Evolutionary conservation across 176 grass and related monocot species (phyloP), one percentile per base, ranked within the genome.

Genomic region (Typha latifolia): DNA sequence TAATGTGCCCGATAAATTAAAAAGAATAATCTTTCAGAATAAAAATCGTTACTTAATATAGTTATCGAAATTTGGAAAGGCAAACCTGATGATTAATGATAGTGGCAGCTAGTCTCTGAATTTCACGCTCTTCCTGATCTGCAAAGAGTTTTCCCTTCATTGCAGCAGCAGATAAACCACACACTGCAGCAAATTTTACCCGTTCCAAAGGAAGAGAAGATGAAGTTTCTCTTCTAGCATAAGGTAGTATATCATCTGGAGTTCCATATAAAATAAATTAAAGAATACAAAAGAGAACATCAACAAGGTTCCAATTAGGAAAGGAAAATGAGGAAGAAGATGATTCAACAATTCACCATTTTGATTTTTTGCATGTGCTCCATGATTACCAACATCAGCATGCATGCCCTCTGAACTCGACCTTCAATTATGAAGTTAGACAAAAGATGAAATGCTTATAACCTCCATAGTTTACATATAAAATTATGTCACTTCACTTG

Each of bases 111-210:
- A 92, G 67, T 78, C 94, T 86, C 76, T 97, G 94, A 61, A 97
- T 89, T 89, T 97, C 94, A 59, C 89, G 89, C 63, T 97, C 89
- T 64, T 97, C 94, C 73, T 97, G 94, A 74, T 97, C 94, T 0
- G 88, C 89, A 79, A 92, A 97, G 52, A 90, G 84, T 82, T 97
- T 97, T 70, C 85, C 87, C 69, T 97, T 97, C 76, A 87, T 81
- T 14, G 88, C 85, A 49, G 94, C 94, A 48, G 89, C 88, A 9
- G 89, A 86, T 49, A 97, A 65, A 81, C 94, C 94, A 71, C 70
- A 76, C 69, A 77, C 72, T 64, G 94, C 76, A 51, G 89, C 89
- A 51, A 81, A 69, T 74, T 90, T 92, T 31, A 90, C 76, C 31
- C 78, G 78, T 92, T 87, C 85, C 56, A 62, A 73, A 77, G 76